A percentile compares a stretch with the other conserved stretches of the same genome.
Conservation (phyloP, 2,329 filamentous ascomycete species). For the Neonectria neomacrospora region DNA sequence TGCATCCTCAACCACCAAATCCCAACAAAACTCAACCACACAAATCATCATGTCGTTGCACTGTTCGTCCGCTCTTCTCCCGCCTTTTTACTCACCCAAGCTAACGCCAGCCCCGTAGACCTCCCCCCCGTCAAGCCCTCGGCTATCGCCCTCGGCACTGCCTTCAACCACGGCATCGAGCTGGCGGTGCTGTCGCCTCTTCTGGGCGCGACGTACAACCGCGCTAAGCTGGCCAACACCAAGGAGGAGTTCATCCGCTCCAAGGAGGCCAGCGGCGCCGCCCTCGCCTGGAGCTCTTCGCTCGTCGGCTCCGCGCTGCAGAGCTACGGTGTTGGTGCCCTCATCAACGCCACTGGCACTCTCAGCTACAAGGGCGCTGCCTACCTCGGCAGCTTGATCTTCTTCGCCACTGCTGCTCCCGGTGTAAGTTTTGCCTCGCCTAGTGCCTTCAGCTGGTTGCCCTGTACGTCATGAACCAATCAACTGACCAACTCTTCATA, state of each 20-base stretch:
- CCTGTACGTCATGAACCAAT: constrained; percentile 13
- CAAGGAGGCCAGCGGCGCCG: constrained; percentile 89
- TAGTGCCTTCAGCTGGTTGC: too few relatives aligned
- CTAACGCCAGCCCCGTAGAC: constrained; percentile 52
- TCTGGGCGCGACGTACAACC: constrained; percentile 95
- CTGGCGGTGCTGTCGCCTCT: constrained; percentile 87
- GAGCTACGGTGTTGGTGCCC: constrained; percentile 87
- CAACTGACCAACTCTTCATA: constrained; percentile 50
- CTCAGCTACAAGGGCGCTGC: constrained; percentile 97
- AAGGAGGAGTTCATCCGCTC: constrained; percentile 97
- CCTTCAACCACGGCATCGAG: constrained; percentile 94
- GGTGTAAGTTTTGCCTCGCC: constrained; percentile 66
- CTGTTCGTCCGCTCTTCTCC: constrained; percentile 56
- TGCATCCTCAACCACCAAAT: constrained; percentile 11
- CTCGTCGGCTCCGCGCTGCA: constrained; percentile 89
- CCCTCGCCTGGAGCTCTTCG: constrained; percentile 89
- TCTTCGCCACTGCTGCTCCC: constrained; percentile 89
- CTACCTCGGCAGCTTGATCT: constrained; percentile 91
- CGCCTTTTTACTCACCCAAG: constrained; percentile 3
- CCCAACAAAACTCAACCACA: constrained; percentile 6
- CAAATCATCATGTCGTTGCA: constrained; percentile 67
- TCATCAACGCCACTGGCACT: constrained; percentile 95
- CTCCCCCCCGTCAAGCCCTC: constrained; percentile 91
- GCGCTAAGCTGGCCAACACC: constrained; percentile 88
- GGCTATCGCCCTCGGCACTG: constrained; percentile 93